Percentiles rank a stretch among this genome's conserved stretches.
phyloP scores from a whole-genome alignment of 441 rosid genomes.

The Corymbia citriodora region DNA sequence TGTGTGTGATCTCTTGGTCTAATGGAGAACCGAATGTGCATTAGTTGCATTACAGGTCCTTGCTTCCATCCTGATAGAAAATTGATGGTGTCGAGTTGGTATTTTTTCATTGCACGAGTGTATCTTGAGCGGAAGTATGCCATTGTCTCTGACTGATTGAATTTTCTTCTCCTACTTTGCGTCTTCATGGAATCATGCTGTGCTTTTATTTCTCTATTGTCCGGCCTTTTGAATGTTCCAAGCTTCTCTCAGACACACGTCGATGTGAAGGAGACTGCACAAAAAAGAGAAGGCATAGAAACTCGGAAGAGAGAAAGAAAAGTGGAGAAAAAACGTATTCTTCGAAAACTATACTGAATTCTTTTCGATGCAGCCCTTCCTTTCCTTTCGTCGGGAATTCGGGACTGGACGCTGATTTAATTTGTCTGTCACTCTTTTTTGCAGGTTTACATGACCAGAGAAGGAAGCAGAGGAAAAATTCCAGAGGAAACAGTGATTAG shows the following conservation, averaged over 20 bases:
- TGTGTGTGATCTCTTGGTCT: not conserved
- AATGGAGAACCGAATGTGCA: not conserved
- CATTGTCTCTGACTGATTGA: not conserved
- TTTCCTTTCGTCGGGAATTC: not conserved
- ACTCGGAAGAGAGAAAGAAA: constrained; percentile 58
- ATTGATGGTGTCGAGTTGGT: not conserved
- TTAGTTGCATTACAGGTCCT: not conserved
- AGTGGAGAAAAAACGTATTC: constrained; percentile 75
- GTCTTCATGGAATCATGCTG: not conserved
- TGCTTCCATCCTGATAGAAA: not conserved
- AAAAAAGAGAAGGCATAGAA: constrained; percentile 41
- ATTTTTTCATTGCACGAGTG: not conserved
- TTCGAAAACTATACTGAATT: not conserved
- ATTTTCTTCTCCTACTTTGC: not conserved
- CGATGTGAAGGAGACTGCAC: constrained; percentile 49
- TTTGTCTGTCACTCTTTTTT: not conserved
- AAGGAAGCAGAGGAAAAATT: constrained; percentile 54
- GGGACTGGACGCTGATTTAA: not conserved
- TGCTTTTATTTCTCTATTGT: not conserved
- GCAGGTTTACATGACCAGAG: constrained; percentile 76
- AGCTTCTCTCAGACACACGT: constrained; percentile 37
- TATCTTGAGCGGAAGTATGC: not conserved
- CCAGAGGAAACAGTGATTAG: constrained; percentile 16
- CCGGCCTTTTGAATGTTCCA: not conserved
- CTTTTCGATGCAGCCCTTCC: not conserved